Base-by-base conservation (phyloP, 225 moss, liverwort and hornwort species). In the Pseudisothecium myosuroides region DNA sequence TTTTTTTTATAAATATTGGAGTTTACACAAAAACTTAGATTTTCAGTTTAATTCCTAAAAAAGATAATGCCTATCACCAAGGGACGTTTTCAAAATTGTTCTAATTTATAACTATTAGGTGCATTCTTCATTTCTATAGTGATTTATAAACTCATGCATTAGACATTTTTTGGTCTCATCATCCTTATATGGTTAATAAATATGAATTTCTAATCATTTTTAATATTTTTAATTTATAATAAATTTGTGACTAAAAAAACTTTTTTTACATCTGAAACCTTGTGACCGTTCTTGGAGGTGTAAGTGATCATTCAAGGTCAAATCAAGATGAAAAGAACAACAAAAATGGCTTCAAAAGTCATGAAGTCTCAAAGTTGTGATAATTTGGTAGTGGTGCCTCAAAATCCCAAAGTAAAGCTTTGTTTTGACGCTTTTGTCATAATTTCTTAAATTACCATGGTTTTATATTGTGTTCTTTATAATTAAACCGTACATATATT, bases 171-270 rank as follows among this genome's bases (percentile, higher is more conserved):
- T 37, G 22, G n/a, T 52, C 17, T 52, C 52, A 52, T 1, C 22
- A 22, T n/a, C 5, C n/a, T n/a, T 7, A 12, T 0, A 9, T 1
- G 5, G 2, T 34, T 22, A 43, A 16, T 26, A 43, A 8, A 0
- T 27, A 9, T 41, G 0, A 71, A 72, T 9, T 72, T 72, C 0
- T 65, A 8, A 5, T 8, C 8, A 24, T n/a, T 55, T 7, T 2
- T 2, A n/a, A 39, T 69, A 22, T 24, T 5, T 71, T 41, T 16
- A 3, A 27, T 16, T 43, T 72, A 0, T 9, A 3, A 43, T 9
- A 27, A 43, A 43, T 27, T 43, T 43, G 27, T 10, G 2, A 72
- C 17, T 5, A 75, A 29, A 49, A 32, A 7, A 4, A 14, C 49
- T 49, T 49, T 17, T 7, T 45, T 47, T 49, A 8, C 12, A 39